phyloP scores from a whole-genome alignment of 78 protist species.

The Dictyostelium firmibasis region DNA sequence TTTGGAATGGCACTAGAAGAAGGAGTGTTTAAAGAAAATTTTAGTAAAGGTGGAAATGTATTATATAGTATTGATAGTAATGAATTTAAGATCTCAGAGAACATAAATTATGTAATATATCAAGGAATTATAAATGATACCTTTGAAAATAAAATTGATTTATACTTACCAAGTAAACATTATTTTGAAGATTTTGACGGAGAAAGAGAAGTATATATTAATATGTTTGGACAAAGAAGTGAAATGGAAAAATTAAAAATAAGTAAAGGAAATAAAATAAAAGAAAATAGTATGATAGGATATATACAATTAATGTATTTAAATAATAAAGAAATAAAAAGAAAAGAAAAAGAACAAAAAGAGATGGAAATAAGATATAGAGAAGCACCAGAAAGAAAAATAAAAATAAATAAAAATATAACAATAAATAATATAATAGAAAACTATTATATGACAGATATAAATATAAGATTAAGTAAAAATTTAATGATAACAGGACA shows the following conservation, averaged over 20 bases:
- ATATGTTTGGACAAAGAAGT: neutral
- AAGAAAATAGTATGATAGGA: constrained; percentile 6
- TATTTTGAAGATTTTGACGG: constrained; percentile 14
- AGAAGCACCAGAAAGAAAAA: neutral
- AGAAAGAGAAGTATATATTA: neutral
- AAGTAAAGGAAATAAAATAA: neutral
- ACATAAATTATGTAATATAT: neutral
- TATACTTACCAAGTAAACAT: constrained; percentile 14
- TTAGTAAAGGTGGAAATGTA: neutral
- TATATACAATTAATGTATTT: constrained; percentile 4
- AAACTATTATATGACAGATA: constrained; percentile 10
- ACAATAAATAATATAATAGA: constrained; percentile 1
- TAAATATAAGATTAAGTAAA: constrained; percentile 3
- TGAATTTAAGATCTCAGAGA: neutral
- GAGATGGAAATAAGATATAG: neutral
- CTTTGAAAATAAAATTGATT: neutral
- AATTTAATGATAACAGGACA: constrained; percentile 29
- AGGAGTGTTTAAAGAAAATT: neutral
- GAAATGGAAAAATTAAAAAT: constrained; percentile 13
- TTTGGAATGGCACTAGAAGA: neutral
- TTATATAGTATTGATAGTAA: constrained; percentile 3
- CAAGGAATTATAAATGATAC: neutral
- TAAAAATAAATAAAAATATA: constrained; percentile 12
- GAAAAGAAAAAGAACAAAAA: neutral
- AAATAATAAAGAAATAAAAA: constrained; percentile 6